Evolutionary conservation across 768 basidiomycete genomes (phyloP), one percentile per base, ranked within the genome.

Genomic region (Lentinula sp.): DNA sequence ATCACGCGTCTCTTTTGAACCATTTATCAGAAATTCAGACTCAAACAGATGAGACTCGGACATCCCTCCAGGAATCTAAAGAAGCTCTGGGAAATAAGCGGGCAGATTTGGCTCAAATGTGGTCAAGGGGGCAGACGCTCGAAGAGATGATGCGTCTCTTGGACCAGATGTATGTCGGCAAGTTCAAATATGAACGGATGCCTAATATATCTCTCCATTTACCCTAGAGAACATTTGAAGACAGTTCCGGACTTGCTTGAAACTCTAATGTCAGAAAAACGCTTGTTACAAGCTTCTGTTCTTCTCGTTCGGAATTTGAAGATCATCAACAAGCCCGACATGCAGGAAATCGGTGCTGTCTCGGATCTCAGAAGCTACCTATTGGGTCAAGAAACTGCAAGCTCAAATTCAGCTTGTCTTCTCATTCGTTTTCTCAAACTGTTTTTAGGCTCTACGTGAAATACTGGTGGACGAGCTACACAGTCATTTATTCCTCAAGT

Each of bases 121-220:
- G 93, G 88, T 82, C 88, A 37, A 81, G 95, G 67, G 89, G 91
- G 58, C 91, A 95, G 68, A 88, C 84, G n/a, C 74, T 98, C 18
- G 91, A 96, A 68, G 97, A 98, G 72, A 98, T 98, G 94, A 81
- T 95, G 68, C 85, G 85, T 48, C 80, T 98, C n/a, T 70, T 99
- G 63, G 95, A 98, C 70, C 90, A 93, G 69, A 96, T 98, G 96
- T 95, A 66, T 63, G 89, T 73, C 5, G 40, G 13, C 40, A n/a
- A 11, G 13, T 28, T 52, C 35, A 11, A 52, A 51, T 43, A 9
- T 63, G 28, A 57, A 57, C 55, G 18, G 31, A 28, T 42, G 28
- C 28, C 45, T 21, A 28, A n/a, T 55, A 50, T 63, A 67, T 62
- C 69, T 67, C 64, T 65, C 46, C 43, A 49, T 48, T 61, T 56